phyloP scores from a whole-genome alignment of 129 eudicot species.

The Ambrosia trifida region DNA sequence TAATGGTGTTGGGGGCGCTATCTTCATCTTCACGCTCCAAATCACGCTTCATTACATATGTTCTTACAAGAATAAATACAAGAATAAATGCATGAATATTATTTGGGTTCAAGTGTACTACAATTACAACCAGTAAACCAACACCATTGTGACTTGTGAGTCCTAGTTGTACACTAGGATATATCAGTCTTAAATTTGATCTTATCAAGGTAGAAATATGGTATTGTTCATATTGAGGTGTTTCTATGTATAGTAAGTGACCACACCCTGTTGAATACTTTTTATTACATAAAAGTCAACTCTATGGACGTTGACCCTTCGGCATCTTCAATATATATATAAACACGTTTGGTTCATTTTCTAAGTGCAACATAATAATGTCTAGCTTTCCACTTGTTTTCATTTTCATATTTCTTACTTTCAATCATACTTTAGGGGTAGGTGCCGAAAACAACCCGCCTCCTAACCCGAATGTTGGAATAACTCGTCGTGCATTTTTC shows the following conservation, averaged over 20 bases:
- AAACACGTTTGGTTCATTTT: constrained; percentile 8
- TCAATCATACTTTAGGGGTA: constrained; percentile 3
- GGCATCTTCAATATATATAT: constrained; percentile 10
- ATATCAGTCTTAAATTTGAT: not conserved
- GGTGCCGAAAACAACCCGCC: not conserved
- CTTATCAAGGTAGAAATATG: constrained; percentile 5
- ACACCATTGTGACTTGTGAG: no score
- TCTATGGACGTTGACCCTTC: not conserved
- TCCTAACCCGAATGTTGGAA: not conserved
- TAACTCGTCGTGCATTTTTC: constrained; percentile 26
- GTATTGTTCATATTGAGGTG: constrained; percentile 15
- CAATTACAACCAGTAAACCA: no score
- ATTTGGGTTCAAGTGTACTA: not conserved
- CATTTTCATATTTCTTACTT: constrained; percentile 23
- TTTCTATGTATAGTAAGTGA: constrained; percentile 30
- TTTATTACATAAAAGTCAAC: constrained; percentile 20
- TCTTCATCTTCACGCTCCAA: no score
- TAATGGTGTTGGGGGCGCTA: no score
- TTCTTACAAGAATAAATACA: no score
- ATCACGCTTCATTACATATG: no score
- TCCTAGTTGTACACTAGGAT: no score
- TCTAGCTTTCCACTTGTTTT: constrained; percentile 18
- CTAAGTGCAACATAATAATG: constrained; percentile 19
- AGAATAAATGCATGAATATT: not conserved
- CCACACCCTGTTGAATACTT: constrained; percentile 24